A percentile compares a stretch with the other conserved stretches of the same genome.
These are phyloP conservation scores for Quercus alba DNA, from an alignment of 306 rosid species.

Conservation along the genomic window DNA sequence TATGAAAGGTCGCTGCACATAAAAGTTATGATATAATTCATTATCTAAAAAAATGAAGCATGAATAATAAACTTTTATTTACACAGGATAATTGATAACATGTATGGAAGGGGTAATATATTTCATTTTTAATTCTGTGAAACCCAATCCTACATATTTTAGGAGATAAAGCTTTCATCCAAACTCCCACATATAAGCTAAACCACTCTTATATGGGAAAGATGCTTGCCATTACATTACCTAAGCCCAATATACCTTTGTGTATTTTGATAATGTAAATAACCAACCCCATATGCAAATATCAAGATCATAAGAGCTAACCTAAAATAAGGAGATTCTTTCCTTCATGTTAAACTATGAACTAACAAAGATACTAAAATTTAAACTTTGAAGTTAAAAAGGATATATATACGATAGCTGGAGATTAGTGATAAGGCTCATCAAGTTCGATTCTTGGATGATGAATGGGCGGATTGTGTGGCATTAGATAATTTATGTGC, in stretches of 20 bases:
- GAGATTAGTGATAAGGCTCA: too few relatives aligned
- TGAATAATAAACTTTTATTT: not conserved
- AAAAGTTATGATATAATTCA: not conserved
- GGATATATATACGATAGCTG: not conserved
- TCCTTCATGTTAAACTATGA: too few relatives aligned
- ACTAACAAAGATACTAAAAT: not conserved
- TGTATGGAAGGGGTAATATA: not conserved
- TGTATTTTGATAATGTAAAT: too few relatives aligned
- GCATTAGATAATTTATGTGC: too few relatives aligned
- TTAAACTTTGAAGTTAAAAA: not conserved
- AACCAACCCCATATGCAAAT: too few relatives aligned
- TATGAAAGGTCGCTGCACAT: conserved; percentile 45
- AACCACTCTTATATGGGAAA: not conserved
- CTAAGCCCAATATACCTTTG: not conserved
- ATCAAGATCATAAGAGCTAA: too few relatives aligned
- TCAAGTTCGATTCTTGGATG: too few relatives aligned
- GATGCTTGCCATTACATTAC: not conserved
- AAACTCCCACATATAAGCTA: not conserved
- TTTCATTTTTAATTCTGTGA: not conserved
- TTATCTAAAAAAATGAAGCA: not conserved
- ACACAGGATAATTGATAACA: not conserved
- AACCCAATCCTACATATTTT: not conserved
- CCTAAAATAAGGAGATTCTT: too few relatives aligned
- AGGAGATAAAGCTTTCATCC: not conserved
- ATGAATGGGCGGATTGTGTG: too few relatives aligned